These are phyloP conservation scores for Aspergillus fumigatiaffinis DNA, from an alignment of 2,329 filamentous ascomycete species.

Conservation along the genomic window DNA sequence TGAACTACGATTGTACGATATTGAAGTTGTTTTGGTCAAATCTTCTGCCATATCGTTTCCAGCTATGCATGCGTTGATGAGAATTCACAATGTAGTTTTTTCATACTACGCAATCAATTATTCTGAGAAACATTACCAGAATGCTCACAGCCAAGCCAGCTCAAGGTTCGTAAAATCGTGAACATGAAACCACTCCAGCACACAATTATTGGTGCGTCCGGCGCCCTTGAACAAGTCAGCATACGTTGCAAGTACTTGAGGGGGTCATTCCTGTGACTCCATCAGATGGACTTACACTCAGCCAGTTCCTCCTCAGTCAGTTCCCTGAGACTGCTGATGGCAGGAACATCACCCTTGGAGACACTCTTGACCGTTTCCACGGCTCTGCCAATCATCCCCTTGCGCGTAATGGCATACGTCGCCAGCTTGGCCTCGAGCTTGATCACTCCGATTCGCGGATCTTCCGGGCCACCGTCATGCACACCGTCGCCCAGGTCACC, in stretches of 20 bases:
- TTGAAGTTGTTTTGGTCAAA: background rate
- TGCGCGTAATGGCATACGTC: constrained; percentile 65
- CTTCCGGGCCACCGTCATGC: constrained; percentile 76
- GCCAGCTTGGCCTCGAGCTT: constrained; percentile 68
- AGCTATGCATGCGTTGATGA: background rate
- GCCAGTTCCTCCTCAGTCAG: constrained; percentile 63
- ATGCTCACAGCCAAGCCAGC: background rate
- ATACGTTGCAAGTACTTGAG: constrained; percentile 1
- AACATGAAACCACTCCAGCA: background rate
- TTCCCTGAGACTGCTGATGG: constrained; percentile 73
- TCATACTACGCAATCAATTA: background rate
- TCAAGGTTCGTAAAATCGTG: background rate
- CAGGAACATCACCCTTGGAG: constrained; percentile 66
- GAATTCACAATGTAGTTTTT: background rate
- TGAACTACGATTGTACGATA: constrained; percentile 13
- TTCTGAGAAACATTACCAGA: background rate
- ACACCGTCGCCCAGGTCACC: constrained; percentile 79
- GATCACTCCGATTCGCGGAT: constrained; percentile 79
- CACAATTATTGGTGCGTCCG: constrained; percentile 22
- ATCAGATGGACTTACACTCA: constrained; percentile 46
- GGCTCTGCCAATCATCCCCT: constrained; percentile 60
- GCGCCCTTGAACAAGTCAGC: constrained; percentile 26
- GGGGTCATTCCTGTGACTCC: too few relatives aligned
- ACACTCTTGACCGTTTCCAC: constrained; percentile 73
- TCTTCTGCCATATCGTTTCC: background rate